Evolutionary conservation across 345 rosid species (phyloP), one percentile per base, ranked within the genome.

Genomic region (Hypericum androsaemum): DNA sequence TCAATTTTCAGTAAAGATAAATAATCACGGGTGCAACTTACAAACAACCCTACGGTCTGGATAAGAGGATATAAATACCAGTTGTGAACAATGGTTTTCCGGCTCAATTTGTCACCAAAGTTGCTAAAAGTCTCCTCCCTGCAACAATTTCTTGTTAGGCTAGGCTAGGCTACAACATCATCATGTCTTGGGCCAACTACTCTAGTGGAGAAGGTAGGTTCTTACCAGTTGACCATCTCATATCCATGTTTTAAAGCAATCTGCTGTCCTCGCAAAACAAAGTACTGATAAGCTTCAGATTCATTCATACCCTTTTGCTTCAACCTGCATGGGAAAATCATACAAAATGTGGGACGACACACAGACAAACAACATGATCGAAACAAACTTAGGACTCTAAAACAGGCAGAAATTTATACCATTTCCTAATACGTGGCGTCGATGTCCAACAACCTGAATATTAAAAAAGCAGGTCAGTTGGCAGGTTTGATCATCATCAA

Each of bases 51-150:
- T 12, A n/a, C 7, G 57, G 10, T 57, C 11, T 6, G 47, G 6
- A 39, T 36, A 43, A 13, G 8, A 5, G 12, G 8, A 53, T 43
- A 50, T 61, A 12, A 52, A 64, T 75, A 81, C 86, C 89, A 84
- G 76, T 84, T 81, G 70, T 81, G 89, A 15, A 84, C 84, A 41
- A 84, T 78, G 6, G 84, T 84, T 68, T 79, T 79, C 7, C 58
- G 75, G 64, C 47, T 71, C 68, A 84, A 61, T 69, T 81, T 72
- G 57, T 48, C 10, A 48, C 86, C 78, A 48, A 84, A 84, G 67
- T 69, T 56, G 67, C 77, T 84, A 79, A 84, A 84, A 6, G 94
- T 84, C 72, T 84, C 94, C 65, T 84, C 94, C 94, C 88, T 84
- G 81, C 43, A 37, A 64, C 52, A 52, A 8, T 7, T 12, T 7